Conservation (phyloP, 2,329 filamentous ascomycete genomes). For the Pseudomassariella vexata region DNA sequence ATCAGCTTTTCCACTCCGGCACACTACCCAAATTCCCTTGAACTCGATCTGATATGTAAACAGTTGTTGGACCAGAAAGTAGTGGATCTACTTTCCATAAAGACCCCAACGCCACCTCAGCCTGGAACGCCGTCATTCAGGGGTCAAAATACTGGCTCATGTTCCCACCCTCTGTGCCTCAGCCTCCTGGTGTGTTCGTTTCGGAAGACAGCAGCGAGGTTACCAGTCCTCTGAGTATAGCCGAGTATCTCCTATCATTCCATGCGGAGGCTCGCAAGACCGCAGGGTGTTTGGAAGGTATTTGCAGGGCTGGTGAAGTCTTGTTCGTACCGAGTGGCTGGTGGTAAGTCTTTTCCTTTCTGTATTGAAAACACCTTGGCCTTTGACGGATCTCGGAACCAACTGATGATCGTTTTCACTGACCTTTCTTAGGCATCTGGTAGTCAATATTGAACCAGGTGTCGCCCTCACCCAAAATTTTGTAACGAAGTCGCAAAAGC, state of each 20-base stretch:
- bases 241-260: conserved; percentile 92
- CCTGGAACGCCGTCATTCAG: conserved; percentile 90
- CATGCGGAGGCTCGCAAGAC: conserved; percentile 74
- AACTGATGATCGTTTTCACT: background rate
- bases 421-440: conserved; percentile 56
- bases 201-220: conserved; percentile 88
- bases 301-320: conserved; percentile 80
- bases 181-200: conserved; percentile 85
- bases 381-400: too few species aligned
- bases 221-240: conserved; percentile 87
- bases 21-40: background rate
- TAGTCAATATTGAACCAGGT: conserved; percentile 78
- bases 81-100: conserved; percentile 96
- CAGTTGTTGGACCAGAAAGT: conserved; percentile 71
- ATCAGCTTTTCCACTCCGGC: too few species aligned
- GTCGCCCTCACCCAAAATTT: conserved; percentile 96
- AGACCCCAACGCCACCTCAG: conserved; percentile 65
- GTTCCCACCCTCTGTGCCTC: conserved; percentile 69
- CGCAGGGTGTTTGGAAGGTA: conserved; percentile 75
- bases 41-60: background rate
- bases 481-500: conserved; percentile 59
- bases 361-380: too few species aligned
- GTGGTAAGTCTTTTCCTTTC: conserved; percentile 58
- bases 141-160: conserved; percentile 98
- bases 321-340: conserved; percentile 90